These are phyloP conservation scores for Zangia roseola DNA, from an alignment of 768 basidiomycete genomes.

Conservation along the genomic window DNA sequence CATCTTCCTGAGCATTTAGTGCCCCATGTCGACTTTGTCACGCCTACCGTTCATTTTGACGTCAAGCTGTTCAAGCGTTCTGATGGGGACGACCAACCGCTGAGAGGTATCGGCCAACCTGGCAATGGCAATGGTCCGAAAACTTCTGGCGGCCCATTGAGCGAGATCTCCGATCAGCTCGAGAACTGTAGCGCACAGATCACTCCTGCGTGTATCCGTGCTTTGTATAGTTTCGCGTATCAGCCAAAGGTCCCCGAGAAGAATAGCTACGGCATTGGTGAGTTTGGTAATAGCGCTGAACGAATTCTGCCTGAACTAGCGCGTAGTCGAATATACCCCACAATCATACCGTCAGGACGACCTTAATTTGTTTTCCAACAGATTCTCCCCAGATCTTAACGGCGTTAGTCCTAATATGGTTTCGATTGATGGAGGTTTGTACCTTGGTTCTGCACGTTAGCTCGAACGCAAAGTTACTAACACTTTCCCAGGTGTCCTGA, in stretches of 20 bases:
- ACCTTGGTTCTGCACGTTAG: background rate
- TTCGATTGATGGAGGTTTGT: constrained; percentile 45
- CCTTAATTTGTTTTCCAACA: constrained; percentile 44
- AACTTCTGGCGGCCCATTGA: constrained; percentile 23
- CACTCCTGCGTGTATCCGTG: constrained; percentile 58
- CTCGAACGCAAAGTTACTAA: constrained; percentile 1
- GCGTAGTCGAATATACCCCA: constrained; percentile 51
- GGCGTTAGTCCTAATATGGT: constrained; percentile 22
- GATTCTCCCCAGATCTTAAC: constrained; percentile 34
- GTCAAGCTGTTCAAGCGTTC: constrained; percentile 24
- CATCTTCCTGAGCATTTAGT: constrained; percentile 39
- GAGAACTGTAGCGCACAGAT: constrained; percentile 38
- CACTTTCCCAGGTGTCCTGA: constrained; percentile 41
- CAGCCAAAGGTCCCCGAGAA: constrained; percentile 38
- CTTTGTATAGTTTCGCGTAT: constrained; percentile 55
- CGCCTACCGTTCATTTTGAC: constrained; percentile 44
- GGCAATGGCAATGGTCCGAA: constrained; percentile 13
- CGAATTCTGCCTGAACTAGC: constrained; percentile 14
- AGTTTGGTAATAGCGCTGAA: constrained; percentile 7
- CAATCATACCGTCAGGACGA: constrained; percentile 46
- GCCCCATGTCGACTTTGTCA: constrained; percentile 43
- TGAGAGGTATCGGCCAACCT: constrained; percentile 13
- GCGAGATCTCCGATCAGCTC: constrained; percentile 15
- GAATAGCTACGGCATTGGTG: constrained; percentile 57
- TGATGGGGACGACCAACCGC: background rate